Conservation (phyloP, 2,329 filamentous ascomycete genomes). For the Myrmaecium sp. region DNA sequence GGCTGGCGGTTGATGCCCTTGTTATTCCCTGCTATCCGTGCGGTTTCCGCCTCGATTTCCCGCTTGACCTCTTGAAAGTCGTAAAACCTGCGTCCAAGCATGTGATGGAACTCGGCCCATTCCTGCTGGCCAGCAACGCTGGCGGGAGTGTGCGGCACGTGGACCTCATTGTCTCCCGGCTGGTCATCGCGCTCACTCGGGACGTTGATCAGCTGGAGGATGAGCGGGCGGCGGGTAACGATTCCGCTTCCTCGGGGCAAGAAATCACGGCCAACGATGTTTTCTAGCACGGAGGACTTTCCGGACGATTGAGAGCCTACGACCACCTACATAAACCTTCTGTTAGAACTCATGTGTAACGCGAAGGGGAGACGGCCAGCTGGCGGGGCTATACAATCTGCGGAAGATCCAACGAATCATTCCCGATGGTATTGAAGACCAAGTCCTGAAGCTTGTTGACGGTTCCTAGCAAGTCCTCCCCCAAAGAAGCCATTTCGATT, state of each 20-base stretch:
- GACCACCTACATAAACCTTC: constrained; percentile 51
- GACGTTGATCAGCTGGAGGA: constrained; percentile 96
- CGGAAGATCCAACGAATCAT: constrained; percentile 89
- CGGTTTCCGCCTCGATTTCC: constrained; percentile 94
- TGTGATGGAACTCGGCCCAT: constrained; percentile 95
- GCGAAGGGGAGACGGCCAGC: too few species aligned
- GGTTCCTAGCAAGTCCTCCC: constrained; percentile 84
- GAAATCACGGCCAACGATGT: constrained; percentile 96
- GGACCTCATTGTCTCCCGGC: constrained; percentile 44
- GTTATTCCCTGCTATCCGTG: constrained; percentile 86
- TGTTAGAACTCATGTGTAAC: constrained; percentile 6
- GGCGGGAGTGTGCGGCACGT: constrained; percentile 60
- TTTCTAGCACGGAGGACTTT: constrained; percentile 96
- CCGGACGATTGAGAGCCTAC: constrained; percentile 96
- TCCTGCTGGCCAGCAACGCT: constrained; percentile 49
- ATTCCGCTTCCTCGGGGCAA: constrained; percentile 92
- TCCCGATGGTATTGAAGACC: constrained; percentile 99
- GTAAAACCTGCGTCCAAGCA: constrained; percentile 73
- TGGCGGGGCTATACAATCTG: constrained; percentile 80
- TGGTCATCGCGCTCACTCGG: constrained; percentile 56
- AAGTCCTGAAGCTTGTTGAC: constrained; percentile 98
- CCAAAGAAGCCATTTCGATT: constrained; percentile 65
- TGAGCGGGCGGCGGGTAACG: constrained; percentile 82
- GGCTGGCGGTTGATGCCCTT: constrained; percentile 96
- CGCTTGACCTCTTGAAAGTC: constrained; percentile 88